phyloP scores from a whole-genome alignment of 148 eudicot genomes.

The Vaccinium myrtillus region DNA sequence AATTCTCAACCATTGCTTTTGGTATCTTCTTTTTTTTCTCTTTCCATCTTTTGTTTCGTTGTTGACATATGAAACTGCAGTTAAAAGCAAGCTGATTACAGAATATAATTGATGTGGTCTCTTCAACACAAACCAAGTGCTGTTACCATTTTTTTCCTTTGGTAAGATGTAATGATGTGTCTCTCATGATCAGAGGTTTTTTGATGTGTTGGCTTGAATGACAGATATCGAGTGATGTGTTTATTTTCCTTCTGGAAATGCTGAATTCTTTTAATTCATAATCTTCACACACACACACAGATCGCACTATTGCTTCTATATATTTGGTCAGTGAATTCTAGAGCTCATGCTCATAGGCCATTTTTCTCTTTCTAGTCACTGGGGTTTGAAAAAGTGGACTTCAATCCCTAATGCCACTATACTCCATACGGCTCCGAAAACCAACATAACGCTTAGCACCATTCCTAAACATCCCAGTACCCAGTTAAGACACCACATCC shows the following conservation, averaged over 20 bases:
- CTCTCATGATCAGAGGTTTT: background rate
- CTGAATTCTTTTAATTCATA: background rate
- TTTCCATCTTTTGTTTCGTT: conserved; percentile 3
- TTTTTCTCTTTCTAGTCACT: conserved; percentile 13
- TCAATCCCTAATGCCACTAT: conserved; percentile 58
- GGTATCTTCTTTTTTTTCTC: conserved; percentile 7
- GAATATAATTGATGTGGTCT: conserved; percentile 19
- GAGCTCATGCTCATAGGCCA: background rate
- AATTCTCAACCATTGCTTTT: conserved; percentile 22
- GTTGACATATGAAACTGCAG: conserved; percentile 21
- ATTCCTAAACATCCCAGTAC: conserved; percentile 66
- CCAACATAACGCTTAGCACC: conserved; percentile 53
- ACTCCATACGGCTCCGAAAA: conserved; percentile 69
- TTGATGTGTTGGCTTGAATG: background rate
- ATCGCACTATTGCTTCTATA: background rate
- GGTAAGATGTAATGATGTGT: conserved; percentile 5
- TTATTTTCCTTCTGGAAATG: background rate
- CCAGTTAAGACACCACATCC: conserved; percentile 76
- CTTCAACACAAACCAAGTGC: background rate
- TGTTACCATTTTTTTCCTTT: background rate
- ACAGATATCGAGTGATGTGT: background rate
- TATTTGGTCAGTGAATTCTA: background rate
- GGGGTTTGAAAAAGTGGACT: conserved; percentile 67
- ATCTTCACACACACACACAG: background rate
- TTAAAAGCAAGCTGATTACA: conserved; percentile 22